Conservation (phyloP, 495 filamentous ascomycete species). For the Podospora pseudocomata region DNA sequence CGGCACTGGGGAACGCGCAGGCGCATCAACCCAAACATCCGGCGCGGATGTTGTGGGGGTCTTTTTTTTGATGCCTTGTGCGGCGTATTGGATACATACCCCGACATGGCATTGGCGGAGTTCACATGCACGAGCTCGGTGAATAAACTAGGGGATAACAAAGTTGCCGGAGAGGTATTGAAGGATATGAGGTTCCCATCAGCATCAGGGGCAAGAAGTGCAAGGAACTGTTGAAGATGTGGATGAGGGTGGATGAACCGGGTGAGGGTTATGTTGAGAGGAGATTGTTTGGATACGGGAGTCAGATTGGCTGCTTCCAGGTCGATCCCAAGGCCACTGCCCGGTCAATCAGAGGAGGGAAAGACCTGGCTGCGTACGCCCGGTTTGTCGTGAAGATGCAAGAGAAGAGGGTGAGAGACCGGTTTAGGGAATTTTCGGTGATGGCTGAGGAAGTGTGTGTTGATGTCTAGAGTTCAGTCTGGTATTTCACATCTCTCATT, state of each 20-base stretch:
- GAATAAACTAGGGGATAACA: not conserved
- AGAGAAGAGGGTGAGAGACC: not conserved
- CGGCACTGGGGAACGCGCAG: not conserved
- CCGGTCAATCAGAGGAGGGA: not conserved
- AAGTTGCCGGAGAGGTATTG: not conserved
- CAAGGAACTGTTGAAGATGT: not conserved
- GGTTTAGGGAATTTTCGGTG: not conserved
- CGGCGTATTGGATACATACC: not conserved
- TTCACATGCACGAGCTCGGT: not conserved
- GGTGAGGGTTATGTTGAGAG: not conserved
- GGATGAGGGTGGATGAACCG: not conserved
- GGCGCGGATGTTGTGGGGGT: not conserved
- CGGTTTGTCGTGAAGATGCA: not conserved
- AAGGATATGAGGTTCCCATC: not conserved
- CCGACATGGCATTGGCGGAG: not conserved
- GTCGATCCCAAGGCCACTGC: not conserved
- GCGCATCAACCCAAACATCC: not conserved
- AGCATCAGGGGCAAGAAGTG: not conserved
- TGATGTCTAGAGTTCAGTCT: too few species aligned
- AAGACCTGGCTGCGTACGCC: not conserved
- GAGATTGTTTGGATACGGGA: constrained; percentile 4
- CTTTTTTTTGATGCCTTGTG: not conserved
- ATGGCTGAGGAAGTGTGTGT: not conserved
- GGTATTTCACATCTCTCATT: too few species aligned
- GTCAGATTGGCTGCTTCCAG: not conserved